phyloP scores from a whole-genome alignment of 108 stramenopile genomes.

The Phaeodactylum tricornutum region DNA sequence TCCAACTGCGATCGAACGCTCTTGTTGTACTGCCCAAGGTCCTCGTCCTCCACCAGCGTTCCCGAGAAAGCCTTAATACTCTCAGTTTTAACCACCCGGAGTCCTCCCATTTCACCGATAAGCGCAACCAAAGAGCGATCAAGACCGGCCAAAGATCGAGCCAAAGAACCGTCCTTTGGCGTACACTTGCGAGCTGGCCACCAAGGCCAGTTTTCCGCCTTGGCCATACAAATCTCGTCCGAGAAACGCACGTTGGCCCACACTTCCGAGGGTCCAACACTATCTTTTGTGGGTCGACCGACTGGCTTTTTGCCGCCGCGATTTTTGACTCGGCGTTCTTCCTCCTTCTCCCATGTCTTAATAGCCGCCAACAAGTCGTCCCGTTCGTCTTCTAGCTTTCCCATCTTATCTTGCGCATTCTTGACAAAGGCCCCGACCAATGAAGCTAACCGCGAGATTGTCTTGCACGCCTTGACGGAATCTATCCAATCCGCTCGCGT shows the following conservation, averaged over 20 bases:
- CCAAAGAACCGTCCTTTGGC: constrained; percentile 35
- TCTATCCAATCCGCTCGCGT: constrained; percentile 69
- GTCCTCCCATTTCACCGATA: constrained; percentile 50
- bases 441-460: constrained; percentile 56
- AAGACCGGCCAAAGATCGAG: constrained; percentile 22
- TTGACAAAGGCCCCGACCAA: constrained; percentile 32
- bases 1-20: constrained; percentile 42
- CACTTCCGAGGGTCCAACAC: constrained; percentile 34
- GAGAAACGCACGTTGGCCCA: constrained; percentile 61
- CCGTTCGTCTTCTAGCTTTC: constrained; percentile 48
- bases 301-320: constrained; percentile 5
- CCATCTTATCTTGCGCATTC: constrained; percentile 32
- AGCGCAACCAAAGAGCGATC: constrained; percentile 52
- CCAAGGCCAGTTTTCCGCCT: constrained; percentile 61
- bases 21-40: constrained; percentile 21
- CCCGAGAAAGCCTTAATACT: constrained; percentile 41
- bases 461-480: constrained; percentile 53
- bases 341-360: constrained; percentile 27
- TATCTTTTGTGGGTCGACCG: constrained; percentile 9
- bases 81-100: constrained; percentile 42
- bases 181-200: constrained; percentile 73
- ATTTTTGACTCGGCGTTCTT: not conserved
- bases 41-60: constrained; percentile 38
- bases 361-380: constrained; percentile 35
- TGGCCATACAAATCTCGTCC: constrained; percentile 62